A percentile compares a stretch with the other conserved stretches of the same genome.
Evolutionary conservation across 2,329 filamentous ascomycete species (phyloP).

Genomic region (Scleromitrula shiraiana): DNA sequence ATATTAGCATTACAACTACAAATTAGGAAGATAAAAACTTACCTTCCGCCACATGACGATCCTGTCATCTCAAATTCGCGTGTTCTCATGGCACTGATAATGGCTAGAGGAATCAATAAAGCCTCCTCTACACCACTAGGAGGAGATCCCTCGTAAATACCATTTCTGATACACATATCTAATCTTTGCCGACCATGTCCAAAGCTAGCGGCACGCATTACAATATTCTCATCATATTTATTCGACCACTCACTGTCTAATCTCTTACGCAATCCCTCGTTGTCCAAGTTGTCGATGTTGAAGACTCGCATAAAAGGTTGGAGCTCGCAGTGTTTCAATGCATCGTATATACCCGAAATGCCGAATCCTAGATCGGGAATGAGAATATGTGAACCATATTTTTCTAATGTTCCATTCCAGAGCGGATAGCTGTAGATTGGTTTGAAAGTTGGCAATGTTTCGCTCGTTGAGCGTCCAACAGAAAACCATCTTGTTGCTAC

Average conservation of each 20-base stretch:
- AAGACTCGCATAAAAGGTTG: conserved; percentile 8
- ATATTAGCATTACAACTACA: too few species aligned
- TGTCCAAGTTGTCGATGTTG: not conserved
- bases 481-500: not conserved
- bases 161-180: conserved; percentile 5
- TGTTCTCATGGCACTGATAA: too few species aligned
- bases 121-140: not conserved
- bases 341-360: not conserved
- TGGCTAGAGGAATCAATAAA: not conserved
- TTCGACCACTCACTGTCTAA: not conserved
- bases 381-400: not conserved
- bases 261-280: not conserved
- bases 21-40: too few species aligned
- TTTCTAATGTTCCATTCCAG: not conserved
- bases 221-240: not conserved
- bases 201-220: conserved; percentile 9
- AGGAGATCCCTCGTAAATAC: not conserved
- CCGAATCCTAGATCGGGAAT: not conserved
- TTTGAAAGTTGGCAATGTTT: not conserved
- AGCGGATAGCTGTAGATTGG: not conserved
- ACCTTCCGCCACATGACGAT: too few species aligned
- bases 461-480: not conserved
- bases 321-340: not conserved
- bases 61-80: too few species aligned
- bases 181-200: conserved; percentile 4